Conservation (phyloP, 768 basidiomycete species). For the Coprinopsis sp. region DNA sequence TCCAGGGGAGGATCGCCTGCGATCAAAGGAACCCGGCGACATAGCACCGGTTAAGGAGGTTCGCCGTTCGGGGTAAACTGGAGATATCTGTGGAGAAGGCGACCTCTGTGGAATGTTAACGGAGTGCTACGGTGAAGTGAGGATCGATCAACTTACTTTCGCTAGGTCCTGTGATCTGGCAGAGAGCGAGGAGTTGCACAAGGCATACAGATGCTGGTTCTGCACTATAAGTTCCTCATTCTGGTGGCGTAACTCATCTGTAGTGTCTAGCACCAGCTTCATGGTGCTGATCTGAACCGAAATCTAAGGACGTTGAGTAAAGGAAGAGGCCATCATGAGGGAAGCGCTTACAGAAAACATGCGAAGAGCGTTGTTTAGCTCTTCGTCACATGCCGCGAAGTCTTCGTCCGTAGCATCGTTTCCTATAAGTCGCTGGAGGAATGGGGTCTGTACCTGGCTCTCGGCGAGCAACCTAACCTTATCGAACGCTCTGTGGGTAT, state of each 20-base stretch:
- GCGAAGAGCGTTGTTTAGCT: slow-evolving; percentile 4
- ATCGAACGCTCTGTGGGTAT: neutral
- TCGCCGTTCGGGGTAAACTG: neutral
- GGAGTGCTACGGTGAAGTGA: neutral
- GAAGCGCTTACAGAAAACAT: slow-evolving; percentile 4
- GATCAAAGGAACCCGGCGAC: neutral
- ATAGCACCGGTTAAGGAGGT: neutral
- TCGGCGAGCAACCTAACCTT: slow-evolving; percentile 6
- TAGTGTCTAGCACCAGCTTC: slow-evolving; percentile 9
- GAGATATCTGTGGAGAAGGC: neutral
- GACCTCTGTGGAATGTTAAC: too few relatives aligned
- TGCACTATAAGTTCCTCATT: slow-evolving; percentile 8
- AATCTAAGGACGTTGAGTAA: neutral
- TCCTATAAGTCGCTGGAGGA: slow-evolving; percentile 8
- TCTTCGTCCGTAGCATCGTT: slow-evolving; percentile 3
- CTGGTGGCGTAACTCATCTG: slow-evolving; percentile 5
- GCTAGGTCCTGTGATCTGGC: neutral
- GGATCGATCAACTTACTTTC: neutral
- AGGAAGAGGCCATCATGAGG: neutral
- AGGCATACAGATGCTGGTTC: slow-evolving; percentile 2
- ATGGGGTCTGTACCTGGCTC: slow-evolving; percentile 7
- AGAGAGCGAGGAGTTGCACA: too few relatives aligned
- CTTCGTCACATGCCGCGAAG: slow-evolving; percentile 7
- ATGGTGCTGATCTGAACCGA: slow-evolving; percentile 8
- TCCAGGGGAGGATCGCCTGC: neutral